phyloP scores from a whole-genome alignment of 257 asterid genomes.

The Hygrophila difformis region DNA sequence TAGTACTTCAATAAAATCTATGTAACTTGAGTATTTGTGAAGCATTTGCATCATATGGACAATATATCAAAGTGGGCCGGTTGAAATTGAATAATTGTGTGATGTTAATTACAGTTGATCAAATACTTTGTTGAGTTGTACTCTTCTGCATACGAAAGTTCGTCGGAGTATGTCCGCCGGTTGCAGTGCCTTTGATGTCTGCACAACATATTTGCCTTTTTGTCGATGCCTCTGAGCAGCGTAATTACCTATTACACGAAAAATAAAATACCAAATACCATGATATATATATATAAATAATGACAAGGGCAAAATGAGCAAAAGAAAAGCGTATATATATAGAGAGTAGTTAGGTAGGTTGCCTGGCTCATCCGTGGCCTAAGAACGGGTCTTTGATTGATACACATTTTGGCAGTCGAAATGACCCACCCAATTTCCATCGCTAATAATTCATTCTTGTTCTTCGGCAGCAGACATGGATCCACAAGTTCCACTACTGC shows the following conservation, averaged over 20 bases:
- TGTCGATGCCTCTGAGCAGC: constrained; percentile 21
- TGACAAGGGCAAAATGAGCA: not conserved
- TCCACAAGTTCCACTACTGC: constrained; percentile 32
- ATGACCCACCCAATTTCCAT: constrained; percentile 35
- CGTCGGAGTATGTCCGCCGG: constrained; percentile 41
- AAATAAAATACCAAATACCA: not conserved
- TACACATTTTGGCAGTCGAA: constrained; percentile 43
- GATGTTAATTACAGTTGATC: constrained; percentile 14
- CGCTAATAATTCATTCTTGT: constrained; percentile 20
- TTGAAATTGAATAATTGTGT: too few relatives aligned
- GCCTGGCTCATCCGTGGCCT: constrained; percentile 66
- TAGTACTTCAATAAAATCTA: too few relatives aligned
- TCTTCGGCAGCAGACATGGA: constrained; percentile 37
- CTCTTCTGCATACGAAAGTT: constrained; percentile 30
- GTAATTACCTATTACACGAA: constrained; percentile 23
- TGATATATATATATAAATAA: not conserved
- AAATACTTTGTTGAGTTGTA: constrained; percentile 44
- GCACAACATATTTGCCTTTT: not conserved
- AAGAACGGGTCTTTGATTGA: constrained; percentile 37
- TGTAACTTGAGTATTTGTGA: too few relatives aligned
- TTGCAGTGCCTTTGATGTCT: not conserved
- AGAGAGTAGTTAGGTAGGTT: constrained; percentile 7
- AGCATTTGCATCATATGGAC: too few relatives aligned
- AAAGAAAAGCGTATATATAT: not conserved
- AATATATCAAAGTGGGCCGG: too few relatives aligned